These are phyloP conservation scores for Cladorrhinum samala DNA, from an alignment of 495 filamentous ascomycete genomes.

Conservation along the genomic window DNA sequence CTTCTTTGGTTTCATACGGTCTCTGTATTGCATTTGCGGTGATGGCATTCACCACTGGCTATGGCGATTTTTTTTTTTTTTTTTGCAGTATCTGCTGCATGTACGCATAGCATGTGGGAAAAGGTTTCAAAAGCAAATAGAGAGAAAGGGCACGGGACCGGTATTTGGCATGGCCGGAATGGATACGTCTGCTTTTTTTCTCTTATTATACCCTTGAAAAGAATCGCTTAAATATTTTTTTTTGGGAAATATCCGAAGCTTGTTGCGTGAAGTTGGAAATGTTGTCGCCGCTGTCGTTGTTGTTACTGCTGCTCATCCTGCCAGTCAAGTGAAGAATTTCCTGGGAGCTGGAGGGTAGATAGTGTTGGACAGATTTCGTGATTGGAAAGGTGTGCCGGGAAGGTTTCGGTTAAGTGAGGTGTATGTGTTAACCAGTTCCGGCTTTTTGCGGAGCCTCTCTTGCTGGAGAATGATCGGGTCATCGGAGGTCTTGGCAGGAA, in stretches of 20 bases:
- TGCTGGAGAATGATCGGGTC: background rate
- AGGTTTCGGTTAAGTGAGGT: background rate
- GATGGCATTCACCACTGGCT: conserved; percentile 1
- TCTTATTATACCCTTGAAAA: conserved; percentile 2
- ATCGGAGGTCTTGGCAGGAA: background rate
- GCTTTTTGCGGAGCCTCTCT: background rate
- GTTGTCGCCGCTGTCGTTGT: background rate
- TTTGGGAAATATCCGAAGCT: background rate
- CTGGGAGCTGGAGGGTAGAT: too few relatives aligned
- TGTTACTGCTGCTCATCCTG: background rate
- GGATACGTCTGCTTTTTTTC: background rate
- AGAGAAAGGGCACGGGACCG: background rate
- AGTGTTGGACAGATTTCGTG: background rate
- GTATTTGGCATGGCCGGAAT: background rate
- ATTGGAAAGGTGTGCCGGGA: background rate
- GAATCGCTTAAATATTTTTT: background rate
- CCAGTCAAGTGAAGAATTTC: too few relatives aligned
- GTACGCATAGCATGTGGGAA: background rate
- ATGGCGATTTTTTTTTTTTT: background rate
- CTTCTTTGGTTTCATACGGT: too few relatives aligned
- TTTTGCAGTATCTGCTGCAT: conserved; percentile 1
- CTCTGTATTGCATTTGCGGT: background rate
- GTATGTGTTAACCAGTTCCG: background rate
- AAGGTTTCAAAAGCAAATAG: conserved; percentile 8
- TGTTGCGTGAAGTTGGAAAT: background rate